Conservation (phyloP, 2,329 filamentous ascomycete species). For the Fusarium irregulare region DNA sequence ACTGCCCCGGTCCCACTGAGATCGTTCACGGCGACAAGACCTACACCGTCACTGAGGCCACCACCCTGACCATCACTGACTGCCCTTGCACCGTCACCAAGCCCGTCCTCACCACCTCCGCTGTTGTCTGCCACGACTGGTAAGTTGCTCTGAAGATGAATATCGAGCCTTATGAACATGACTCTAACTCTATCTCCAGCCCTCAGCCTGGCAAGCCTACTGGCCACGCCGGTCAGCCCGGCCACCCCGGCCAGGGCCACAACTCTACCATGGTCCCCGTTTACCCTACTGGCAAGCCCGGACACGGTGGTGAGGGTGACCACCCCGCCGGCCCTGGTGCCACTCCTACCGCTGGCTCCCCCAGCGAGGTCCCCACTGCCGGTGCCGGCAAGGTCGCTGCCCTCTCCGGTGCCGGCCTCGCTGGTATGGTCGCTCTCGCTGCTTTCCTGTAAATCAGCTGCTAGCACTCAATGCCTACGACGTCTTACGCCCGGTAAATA, state of each 20-base stretch:
- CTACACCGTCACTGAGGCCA: conserved; percentile 76
- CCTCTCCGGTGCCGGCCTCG: conserved; percentile 69
- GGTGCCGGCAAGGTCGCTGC: conserved; percentile 67
- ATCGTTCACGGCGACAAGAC: conserved; percentile 73
- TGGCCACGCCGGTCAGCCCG: background rate
- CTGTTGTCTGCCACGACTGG: conserved; percentile 66
- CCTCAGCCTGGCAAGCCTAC: conserved; percentile 21
- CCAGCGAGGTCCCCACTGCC: conserved; percentile 60
- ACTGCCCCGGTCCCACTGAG: conserved; percentile 75
- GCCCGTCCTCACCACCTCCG: conserved; percentile 65
- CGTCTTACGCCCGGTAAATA: conserved; percentile 56
- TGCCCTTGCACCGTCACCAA: conserved; percentile 76
- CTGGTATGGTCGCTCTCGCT: conserved; percentile 69
- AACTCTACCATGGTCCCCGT: conserved; percentile 50
- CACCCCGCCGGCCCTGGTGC: conserved; percentile 40
- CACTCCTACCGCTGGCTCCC: conserved; percentile 46
- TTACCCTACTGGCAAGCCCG: conserved; percentile 34
- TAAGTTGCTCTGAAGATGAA: conserved; percentile 47
- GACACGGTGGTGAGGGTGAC: conserved; percentile 17
- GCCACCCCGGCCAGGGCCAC: conserved; percentile 49
- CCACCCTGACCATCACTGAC: conserved; percentile 77
- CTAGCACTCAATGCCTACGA: conserved; percentile 53
- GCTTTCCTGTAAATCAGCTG: conserved; percentile 67
- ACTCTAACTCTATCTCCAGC: conserved; percentile 31
- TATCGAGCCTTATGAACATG: conserved; percentile 15